Conservation (phyloP, 139 green algal species). For the Eudorina sp. region DNA sequence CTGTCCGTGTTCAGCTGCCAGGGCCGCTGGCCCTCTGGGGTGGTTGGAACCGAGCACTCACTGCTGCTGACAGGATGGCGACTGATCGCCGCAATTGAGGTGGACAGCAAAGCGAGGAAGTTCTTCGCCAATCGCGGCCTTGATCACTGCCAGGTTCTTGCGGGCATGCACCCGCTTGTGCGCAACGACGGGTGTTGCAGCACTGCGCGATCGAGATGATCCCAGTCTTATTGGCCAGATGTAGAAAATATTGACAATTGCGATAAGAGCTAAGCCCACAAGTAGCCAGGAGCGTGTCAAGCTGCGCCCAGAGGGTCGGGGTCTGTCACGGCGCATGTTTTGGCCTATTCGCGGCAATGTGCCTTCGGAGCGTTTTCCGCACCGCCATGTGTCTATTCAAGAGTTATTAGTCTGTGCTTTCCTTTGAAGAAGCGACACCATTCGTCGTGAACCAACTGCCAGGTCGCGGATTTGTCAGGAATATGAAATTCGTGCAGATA, state of each 20-base stretch:
- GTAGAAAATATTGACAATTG: constrained; percentile 23
- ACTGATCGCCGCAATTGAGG: neutral
- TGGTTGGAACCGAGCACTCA: too few species aligned
- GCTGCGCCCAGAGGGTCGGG: neutral
- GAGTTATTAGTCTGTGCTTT: too few species aligned
- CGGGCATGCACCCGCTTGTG: neutral
- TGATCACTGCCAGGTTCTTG: neutral
- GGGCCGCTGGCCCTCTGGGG: too few species aligned
- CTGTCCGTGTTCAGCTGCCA: too few species aligned
- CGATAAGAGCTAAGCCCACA: neutral
- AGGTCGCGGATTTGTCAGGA: too few species aligned
- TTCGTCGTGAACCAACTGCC: too few species aligned
- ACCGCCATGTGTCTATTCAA: too few species aligned
- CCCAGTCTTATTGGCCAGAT: neutral
- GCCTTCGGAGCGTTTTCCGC: too few species aligned
- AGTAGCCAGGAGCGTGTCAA: neutral
- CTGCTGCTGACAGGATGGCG: neutral
- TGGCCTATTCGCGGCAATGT: too few species aligned
- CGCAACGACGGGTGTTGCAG: neutral
- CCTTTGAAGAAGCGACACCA: too few species aligned
- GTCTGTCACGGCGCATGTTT: too few species aligned
- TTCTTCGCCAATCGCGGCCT: neutral
- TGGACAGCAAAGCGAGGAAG: neutral
- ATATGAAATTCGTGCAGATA: too few species aligned
- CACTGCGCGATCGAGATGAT: neutral